Evolutionary conservation across 1,139 yeast genomes (phyloP).

Genomic region (Tardiomyces depauwii): DNA sequence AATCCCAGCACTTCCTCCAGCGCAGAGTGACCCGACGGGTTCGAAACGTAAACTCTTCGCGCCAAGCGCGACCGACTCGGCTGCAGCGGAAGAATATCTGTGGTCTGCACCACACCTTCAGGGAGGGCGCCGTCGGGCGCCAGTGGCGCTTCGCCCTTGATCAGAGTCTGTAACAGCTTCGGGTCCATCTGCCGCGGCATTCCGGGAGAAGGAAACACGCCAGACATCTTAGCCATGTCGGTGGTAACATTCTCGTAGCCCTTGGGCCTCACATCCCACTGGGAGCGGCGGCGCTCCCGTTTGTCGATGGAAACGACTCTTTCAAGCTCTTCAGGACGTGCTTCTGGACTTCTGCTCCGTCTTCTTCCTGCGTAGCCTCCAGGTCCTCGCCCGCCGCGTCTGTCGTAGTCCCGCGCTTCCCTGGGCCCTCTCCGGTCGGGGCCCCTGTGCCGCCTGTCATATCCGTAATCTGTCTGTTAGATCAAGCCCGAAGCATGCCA

Average conservation of each 20-base stretch:
- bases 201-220: slow-evolving; percentile 71
- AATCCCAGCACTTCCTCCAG: slow-evolving; percentile 31
- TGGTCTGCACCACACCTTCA: not conserved
- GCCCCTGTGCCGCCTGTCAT: slow-evolving; percentile 1
- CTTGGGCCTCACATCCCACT: slow-evolving; percentile 64
- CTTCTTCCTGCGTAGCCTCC: slow-evolving; percentile 7
- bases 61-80: too few species aligned
- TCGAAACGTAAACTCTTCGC: too few species aligned
- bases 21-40: slow-evolving; percentile 2
- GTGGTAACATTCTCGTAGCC: slow-evolving; percentile 71
- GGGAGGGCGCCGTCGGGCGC: not conserved
- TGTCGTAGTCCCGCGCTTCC: slow-evolving; percentile 5
- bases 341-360: slow-evolving; percentile 5
- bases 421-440: slow-evolving; percentile 4
- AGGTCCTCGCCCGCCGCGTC: slow-evolving; percentile 6
- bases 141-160: not conserved
- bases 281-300: slow-evolving; percentile 36
- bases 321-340: slow-evolving; percentile 17
- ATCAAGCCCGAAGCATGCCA: too few species aligned
- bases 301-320: slow-evolving; percentile 33
- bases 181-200: slow-evolving; percentile 35
- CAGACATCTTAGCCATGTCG: slow-evolving; percentile 69
- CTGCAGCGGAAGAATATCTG: too few species aligned
- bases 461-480: too few species aligned
- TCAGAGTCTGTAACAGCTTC: not conserved